Conservation (phyloP, 257 asterid species). For the Cinchona pubescens region DNA sequence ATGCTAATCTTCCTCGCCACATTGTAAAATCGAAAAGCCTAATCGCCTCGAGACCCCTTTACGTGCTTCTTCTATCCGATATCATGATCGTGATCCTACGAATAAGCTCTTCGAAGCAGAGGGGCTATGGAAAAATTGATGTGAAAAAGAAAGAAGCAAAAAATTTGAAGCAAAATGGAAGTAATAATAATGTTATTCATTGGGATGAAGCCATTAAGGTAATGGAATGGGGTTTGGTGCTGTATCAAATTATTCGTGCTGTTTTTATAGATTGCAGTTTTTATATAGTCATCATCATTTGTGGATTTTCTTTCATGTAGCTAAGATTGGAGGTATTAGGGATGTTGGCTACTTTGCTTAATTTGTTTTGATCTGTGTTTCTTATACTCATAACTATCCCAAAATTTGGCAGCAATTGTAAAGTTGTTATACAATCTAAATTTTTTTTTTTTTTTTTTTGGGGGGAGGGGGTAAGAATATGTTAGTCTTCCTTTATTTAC, state of each 20-base stretch:
- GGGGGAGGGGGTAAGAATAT: no score
- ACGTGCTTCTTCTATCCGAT: slow-evolving; percentile 51
- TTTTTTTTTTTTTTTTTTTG: no score
- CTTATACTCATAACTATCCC: no score
- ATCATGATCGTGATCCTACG: slow-evolving; percentile 47
- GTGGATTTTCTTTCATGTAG: slow-evolving; percentile 56
- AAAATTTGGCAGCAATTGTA: neutral
- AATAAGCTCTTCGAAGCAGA: slow-evolving; percentile 29
- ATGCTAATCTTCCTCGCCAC: slow-evolving; percentile 44
- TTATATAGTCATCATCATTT: slow-evolving; percentile 55
- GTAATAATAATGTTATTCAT: slow-evolving; percentile 16
- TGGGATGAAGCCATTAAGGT: slow-evolving; percentile 60
- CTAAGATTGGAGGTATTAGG: neutral
- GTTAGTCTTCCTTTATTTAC: no score
- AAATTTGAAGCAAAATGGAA: slow-evolving; percentile 17
- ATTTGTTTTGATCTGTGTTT: neutral
- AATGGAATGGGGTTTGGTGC: slow-evolving; percentile 62
- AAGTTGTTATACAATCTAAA: neutral
- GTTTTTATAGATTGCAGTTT: slow-evolving; percentile 75
- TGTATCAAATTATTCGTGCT: slow-evolving; percentile 56
- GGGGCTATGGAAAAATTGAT: neutral
- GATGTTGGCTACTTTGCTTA: neutral
- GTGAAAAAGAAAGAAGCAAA: slow-evolving; percentile 17
- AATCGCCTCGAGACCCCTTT: slow-evolving; percentile 66
- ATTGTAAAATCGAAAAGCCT: slow-evolving; percentile 52